Evolutionary conservation across 148 eudicot genomes (phyloP).

Genomic region (Fagopyrum esculentum): DNA sequence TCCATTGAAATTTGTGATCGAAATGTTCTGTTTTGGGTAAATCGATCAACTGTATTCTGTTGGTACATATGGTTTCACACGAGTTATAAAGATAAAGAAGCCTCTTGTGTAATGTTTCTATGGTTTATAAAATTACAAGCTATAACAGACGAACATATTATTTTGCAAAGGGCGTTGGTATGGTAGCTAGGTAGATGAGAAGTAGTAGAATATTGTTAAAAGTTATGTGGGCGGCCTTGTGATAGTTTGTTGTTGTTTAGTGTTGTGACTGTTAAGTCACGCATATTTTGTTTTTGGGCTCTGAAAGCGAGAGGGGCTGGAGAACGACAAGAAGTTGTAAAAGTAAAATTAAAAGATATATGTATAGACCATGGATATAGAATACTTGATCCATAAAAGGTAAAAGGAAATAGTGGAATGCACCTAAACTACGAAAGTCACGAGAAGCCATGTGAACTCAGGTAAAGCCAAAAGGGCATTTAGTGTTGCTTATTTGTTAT

Average conservation of each 20-base stretch:
- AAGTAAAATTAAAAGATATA: not conserved
- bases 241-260: slow-evolving; percentile 9
- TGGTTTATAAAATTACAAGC: too few species aligned
- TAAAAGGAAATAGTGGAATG: slow-evolving; percentile 7
- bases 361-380: not conserved
- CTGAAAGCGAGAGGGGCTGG: slow-evolving; percentile 5
- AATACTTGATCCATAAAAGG: not conserved
- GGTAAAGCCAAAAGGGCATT: slow-evolving; percentile 4
- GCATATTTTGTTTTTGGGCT: slow-evolving; percentile 8
- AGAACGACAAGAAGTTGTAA: not conserved
- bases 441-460: slow-evolving; percentile 5
- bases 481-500: slow-evolving; percentile 5
- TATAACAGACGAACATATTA: too few species aligned
- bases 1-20: slow-evolving; percentile 3
- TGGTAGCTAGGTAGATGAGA: too few species aligned
- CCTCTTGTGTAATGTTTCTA: too few species aligned
- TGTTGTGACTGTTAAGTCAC: slow-evolving; percentile 10
- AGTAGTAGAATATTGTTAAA: not conserved
- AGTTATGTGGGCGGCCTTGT: not conserved
- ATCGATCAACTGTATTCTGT: not conserved
- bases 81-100: not conserved
- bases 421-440: slow-evolving; percentile 2
- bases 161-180: too few species aligned
- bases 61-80: not conserved
- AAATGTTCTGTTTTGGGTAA: not conserved